Conservation (phyloP, 2,329 filamentous ascomycete species). For the Aspergillus novoparasiticus region DNA sequence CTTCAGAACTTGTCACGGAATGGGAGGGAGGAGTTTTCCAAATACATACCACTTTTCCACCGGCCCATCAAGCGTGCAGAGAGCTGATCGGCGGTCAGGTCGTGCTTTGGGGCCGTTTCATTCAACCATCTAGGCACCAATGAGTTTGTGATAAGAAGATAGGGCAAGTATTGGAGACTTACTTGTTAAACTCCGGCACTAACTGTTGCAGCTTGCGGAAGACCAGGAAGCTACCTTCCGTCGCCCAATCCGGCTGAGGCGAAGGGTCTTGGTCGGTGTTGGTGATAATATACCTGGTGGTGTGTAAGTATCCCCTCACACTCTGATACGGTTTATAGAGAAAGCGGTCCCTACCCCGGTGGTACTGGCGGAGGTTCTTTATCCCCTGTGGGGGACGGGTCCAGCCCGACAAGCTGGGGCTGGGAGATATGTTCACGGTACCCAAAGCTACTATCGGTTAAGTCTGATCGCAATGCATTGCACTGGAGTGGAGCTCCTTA, state of each 20-base stretch:
- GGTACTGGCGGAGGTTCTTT: slow-evolving; percentile 14
- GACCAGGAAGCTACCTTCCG: slow-evolving; percentile 49
- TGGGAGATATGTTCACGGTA: slow-evolving; percentile 49
- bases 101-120: neutral
- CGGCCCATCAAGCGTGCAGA: slow-evolving; percentile 10
- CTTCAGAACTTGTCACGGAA: neutral
- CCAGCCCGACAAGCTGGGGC: slow-evolving; percentile 40
- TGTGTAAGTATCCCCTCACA: slow-evolving; percentile 29
- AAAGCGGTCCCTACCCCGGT: slow-evolving; percentile 30
- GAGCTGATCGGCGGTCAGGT: slow-evolving; percentile 3
- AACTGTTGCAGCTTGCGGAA: slow-evolving; percentile 50
- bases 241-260: slow-evolving; percentile 41
- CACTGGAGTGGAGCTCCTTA: neutral
- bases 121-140: neutral
- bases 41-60: slow-evolving; percentile 12
- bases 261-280: slow-evolving; percentile 39
- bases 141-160: neutral
- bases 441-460: slow-evolving; percentile 39
- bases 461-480: neutral
- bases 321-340: too few species aligned
- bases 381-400: slow-evolving; percentile 15
- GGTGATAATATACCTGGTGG: slow-evolving; percentile 28
- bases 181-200: slow-evolving; percentile 48
- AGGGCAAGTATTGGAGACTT: neutral
- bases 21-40: neutral